Percentiles rank a stretch among this genome's conserved stretches.
These are phyloP conservation scores for Orbilia blumenaviensis DNA, from an alignment of 2,329 filamentous ascomycete species.

Conservation along the genomic window DNA sequence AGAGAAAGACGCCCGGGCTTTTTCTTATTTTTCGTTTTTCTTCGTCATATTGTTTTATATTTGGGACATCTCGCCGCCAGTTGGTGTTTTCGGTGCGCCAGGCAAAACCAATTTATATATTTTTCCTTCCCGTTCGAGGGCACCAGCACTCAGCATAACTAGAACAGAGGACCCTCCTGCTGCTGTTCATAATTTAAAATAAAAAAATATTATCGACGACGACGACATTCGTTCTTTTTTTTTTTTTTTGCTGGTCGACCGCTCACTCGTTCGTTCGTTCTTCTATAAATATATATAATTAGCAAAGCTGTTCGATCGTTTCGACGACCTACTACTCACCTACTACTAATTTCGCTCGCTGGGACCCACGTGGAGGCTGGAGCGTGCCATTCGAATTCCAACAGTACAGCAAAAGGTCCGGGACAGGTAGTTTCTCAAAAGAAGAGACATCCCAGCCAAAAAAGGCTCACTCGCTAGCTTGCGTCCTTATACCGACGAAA, in stretches of 20 bases:
- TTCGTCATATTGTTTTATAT: conserved; percentile 50
- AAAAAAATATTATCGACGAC: neutral
- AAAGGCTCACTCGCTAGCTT: conserved; percentile 33
- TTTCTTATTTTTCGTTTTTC: conserved; percentile 9
- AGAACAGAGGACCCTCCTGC: neutral
- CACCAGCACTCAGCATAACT: conserved; percentile 4
- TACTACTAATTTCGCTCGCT: conserved; percentile 27
- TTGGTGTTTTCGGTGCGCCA: conserved; percentile 37
- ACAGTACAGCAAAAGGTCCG: neutral
- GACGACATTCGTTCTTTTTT: conserved; percentile 22
- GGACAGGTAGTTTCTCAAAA: conserved; percentile 33
- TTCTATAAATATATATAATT: neutral
- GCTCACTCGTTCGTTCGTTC: neutral
- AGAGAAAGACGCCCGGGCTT: conserved; percentile 33
- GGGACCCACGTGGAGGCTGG: conserved; percentile 35
- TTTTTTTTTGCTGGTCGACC: too few species aligned
- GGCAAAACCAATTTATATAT: conserved; percentile 49
- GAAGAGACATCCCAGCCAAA: conserved; percentile 39
- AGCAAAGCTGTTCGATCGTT: neutral
- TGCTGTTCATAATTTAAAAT: neutral
- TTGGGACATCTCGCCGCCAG: conserved; percentile 29
- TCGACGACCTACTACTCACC: neutral
- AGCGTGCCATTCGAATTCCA: conserved; percentile 1
- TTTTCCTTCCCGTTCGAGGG: neutral
- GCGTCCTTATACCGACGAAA: conserved; percentile 6